Conservation (phyloP, 23 red algal species). For the Chondrus crispus region DNA sequence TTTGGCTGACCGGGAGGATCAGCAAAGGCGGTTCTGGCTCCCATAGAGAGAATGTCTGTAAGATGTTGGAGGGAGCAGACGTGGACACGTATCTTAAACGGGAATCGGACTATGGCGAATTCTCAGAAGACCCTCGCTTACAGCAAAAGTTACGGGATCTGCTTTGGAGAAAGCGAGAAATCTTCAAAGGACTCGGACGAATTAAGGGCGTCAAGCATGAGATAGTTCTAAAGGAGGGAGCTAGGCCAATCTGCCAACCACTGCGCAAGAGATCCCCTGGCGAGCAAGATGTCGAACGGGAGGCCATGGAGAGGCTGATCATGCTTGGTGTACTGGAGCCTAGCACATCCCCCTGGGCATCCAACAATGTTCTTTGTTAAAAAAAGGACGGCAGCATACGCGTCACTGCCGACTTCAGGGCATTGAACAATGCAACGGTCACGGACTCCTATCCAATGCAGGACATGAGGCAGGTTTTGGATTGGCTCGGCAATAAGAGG, state of each 20-base stretch:
- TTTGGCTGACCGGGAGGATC: no score
- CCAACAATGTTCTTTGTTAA: not conserved
- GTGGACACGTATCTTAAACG: no score
- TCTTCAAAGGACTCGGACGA: not conserved
- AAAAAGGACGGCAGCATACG: not conserved
- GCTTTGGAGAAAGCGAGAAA: not conserved
- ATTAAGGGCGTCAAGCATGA: not conserved
- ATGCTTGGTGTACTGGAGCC: slow-evolving; percentile 2
- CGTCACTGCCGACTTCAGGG: slow-evolving; percentile 6
- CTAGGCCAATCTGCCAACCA: not conserved
- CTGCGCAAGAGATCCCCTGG: not conserved
- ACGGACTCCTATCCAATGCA: slow-evolving; percentile 26
- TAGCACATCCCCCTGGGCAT: not conserved
- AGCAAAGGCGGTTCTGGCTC: no score
- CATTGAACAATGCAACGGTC: not conserved
- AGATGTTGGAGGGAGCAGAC: no score
- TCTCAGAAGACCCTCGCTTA: no score
- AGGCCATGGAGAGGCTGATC: not conserved
- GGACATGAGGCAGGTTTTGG: slow-evolving; percentile 6
- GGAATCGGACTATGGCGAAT: no score
- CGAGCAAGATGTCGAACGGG: not conserved
- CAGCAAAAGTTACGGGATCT: not conserved
- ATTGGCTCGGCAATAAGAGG: slow-evolving; percentile 2
- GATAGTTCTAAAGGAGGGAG: not conserved
- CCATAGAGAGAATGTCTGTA: no score